Conservation (phyloP, 2,329 filamentous ascomycete genomes). For the Fusarium transvaalense region DNA sequence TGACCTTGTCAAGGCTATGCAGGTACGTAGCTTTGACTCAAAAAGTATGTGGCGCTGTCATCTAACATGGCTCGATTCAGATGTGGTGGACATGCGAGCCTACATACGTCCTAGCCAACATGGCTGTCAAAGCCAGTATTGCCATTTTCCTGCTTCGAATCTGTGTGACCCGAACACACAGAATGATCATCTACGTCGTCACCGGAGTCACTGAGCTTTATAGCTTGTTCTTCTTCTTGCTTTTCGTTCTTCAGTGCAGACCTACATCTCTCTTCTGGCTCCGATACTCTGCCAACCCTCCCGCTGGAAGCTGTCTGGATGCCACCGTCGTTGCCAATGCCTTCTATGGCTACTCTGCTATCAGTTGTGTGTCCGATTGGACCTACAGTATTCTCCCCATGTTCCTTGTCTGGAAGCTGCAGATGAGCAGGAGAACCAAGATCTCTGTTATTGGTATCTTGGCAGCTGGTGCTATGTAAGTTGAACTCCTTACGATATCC, state of each 20-base stretch:
- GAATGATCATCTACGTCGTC: conserved; percentile 4
- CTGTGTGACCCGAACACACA: conserved; percentile 44
- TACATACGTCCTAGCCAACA: conserved; percentile 54
- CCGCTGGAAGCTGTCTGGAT: conserved; percentile 3
- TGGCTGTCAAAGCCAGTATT: conserved; percentile 56
- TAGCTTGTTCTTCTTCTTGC: conserved; percentile 54
- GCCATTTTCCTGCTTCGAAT: conserved; percentile 57
- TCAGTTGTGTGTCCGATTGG: conserved; percentile 57
- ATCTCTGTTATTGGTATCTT: conserved; percentile 51
- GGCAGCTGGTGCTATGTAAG: conserved; percentile 28
- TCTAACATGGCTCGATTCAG: conserved; percentile 28
- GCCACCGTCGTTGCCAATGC: conserved; percentile 1
- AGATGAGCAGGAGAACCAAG: conserved; percentile 56
- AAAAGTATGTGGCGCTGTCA: accelerated
- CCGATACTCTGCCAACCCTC: conserved; percentile 39
- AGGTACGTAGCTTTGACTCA: conserved; percentile 37
- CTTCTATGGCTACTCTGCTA: conserved; percentile 52
- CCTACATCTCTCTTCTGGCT: conserved; percentile 57
- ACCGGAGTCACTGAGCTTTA: conserved; percentile 50
- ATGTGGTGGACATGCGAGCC: conserved; percentile 59
- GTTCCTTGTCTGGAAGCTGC: conserved; percentile 57
- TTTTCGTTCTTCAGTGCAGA: conserved; percentile 57
- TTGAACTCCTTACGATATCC: accelerated
- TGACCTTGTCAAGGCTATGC: conserved; percentile 48
- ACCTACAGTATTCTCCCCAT: conserved; percentile 56